phyloP scores from a whole-genome alignment of 768 basidiomycete species.

The Mycena rebaudengoi region DNA sequence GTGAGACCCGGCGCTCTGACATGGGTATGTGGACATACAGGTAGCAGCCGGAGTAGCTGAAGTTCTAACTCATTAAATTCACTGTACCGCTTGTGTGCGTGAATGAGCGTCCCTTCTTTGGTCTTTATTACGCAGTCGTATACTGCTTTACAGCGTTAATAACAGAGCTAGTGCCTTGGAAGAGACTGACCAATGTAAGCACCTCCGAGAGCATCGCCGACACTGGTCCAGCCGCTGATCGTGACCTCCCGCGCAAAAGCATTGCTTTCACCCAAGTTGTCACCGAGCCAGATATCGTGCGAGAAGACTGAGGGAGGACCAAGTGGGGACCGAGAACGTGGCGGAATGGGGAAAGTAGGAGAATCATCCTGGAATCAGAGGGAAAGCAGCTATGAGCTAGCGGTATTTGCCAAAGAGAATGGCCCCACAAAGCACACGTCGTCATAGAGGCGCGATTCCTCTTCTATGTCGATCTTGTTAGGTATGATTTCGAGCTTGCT shows the following conservation, averaged over 20 bases:
- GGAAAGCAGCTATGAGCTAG: neutral
- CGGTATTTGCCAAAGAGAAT: neutral
- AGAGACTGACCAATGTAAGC: conserved; percentile 67
- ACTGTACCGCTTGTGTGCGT: conserved; percentile 72
- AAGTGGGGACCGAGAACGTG: conserved; percentile 37
- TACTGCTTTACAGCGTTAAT: conserved; percentile 43
- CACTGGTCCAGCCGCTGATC: conserved; percentile 76
- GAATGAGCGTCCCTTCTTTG: conserved; percentile 72
- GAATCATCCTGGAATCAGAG: conserved; percentile 6
- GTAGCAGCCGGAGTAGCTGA: conserved; percentile 58
- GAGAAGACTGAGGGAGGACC: conserved; percentile 67
- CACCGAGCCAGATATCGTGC: conserved; percentile 74
- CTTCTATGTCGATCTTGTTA: conserved; percentile 69
- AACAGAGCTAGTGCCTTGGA: neutral
- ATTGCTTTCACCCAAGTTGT: conserved; percentile 60
- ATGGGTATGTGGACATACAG: conserved; percentile 46
- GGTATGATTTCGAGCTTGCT: conserved; percentile 62
- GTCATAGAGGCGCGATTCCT: conserved; percentile 73
- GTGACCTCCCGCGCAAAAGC: conserved; percentile 72
- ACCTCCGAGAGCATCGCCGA: conserved; percentile 69
- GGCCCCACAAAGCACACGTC: conserved; percentile 60
- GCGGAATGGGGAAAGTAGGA: conserved; percentile 18
- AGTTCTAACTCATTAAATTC: conserved; percentile 66
- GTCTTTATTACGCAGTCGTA: conserved; percentile 78
- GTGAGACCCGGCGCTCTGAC: neutral